These are phyloP conservation scores for Knufia fluminis DNA, from an alignment of 2,329 filamentous ascomycete species.

Conservation along the genomic window DNA sequence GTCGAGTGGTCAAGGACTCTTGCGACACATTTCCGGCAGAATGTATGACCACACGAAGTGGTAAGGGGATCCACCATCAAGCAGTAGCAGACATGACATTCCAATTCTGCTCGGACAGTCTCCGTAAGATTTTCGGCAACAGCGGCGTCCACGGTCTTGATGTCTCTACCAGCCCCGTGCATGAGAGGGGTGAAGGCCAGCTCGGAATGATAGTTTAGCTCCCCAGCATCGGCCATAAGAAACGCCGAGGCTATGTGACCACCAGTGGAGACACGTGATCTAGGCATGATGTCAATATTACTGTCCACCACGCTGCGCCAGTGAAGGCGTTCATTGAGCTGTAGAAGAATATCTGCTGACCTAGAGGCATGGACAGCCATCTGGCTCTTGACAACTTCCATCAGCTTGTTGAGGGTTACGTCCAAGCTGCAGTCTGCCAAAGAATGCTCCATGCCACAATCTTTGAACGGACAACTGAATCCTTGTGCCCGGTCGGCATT, in stretches of 20 bases:
- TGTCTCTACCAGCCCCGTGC: slow-evolving; percentile 17
- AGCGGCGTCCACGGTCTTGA: slow-evolving; percentile 37
- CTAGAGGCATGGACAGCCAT: slow-evolving; percentile 36
- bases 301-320: slow-evolving; percentile 27
- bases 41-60: slow-evolving; percentile 79
- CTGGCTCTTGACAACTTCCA: slow-evolving; percentile 49
- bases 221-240: slow-evolving; percentile 52
- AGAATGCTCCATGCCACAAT: slow-evolving; percentile 63
- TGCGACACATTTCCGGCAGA: slow-evolving; percentile 70
- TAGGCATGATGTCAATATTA: slow-evolving; percentile 22
- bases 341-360: slow-evolving; percentile 27
- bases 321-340: slow-evolving; percentile 35
- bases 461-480: slow-evolving; percentile 62
- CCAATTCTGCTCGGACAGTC: slow-evolving; percentile 58
- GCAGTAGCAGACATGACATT: slow-evolving; percentile 82
- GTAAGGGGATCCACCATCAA: slow-evolving; percentile 75
- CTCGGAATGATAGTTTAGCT: slow-evolving; percentile 49
- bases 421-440: slow-evolving; percentile 67
- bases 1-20: slow-evolving; percentile 67
- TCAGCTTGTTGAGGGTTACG: slow-evolving; percentile 64
- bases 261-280: slow-evolving; percentile 38
- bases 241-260: slow-evolving; percentile 59
- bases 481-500: slow-evolving; percentile 56
- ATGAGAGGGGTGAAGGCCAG: slow-evolving; percentile 38
- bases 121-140: slow-evolving; percentile 53